Conservation (phyloP, 768 basidiomycete genomes). For the Stropharia rugosoannulata region DNA sequence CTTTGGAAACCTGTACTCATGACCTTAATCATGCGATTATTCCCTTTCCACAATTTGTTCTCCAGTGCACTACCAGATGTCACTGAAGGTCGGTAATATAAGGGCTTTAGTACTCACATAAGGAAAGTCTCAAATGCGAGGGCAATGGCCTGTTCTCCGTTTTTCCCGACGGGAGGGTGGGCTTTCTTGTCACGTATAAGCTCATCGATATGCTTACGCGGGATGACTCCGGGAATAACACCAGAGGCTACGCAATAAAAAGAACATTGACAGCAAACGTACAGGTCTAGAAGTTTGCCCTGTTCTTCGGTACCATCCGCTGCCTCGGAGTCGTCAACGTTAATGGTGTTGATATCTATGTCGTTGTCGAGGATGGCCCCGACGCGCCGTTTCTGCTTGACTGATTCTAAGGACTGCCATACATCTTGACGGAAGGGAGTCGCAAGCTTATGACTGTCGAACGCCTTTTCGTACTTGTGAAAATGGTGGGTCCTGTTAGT, state of each 20-base stretch:
- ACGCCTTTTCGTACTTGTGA: slow-evolving; percentile 68
- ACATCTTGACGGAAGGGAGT: slow-evolving; percentile 57
- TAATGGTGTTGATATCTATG: slow-evolving; percentile 43
- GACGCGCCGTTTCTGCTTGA: slow-evolving; percentile 52
- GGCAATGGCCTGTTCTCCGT: slow-evolving; percentile 52
- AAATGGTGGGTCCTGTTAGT: slow-evolving; percentile 78
- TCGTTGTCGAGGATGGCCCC: slow-evolving; percentile 35
- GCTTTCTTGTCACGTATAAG: slow-evolving; percentile 59
- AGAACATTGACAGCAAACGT: slow-evolving; percentile 84
- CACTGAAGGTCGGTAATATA: slow-evolving; percentile 7
- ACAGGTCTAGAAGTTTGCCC: slow-evolving; percentile 70
- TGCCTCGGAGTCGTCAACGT: slow-evolving; percentile 31
- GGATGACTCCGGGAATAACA: slow-evolving; percentile 73
- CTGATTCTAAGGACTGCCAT: slow-evolving; percentile 54
- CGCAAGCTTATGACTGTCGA: slow-evolving; percentile 67
- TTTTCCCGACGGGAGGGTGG: slow-evolving; percentile 57
- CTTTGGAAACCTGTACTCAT: slow-evolving; percentile 52
- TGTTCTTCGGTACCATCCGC: slow-evolving; percentile 39
- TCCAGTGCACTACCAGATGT: slow-evolving; percentile 57
- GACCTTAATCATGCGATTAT: slow-evolving; percentile 57
- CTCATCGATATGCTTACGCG: slow-evolving; percentile 58
- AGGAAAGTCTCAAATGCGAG: slow-evolving; percentile 66
- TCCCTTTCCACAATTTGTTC: slow-evolving; percentile 73
- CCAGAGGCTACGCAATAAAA: slow-evolving; percentile 70
- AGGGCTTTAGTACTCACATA: slow-evolving; percentile 42